Evolutionary conservation across 2,329 filamentous ascomycete genomes (phyloP).

Genomic region (Rugonectria rugulosa): DNA sequence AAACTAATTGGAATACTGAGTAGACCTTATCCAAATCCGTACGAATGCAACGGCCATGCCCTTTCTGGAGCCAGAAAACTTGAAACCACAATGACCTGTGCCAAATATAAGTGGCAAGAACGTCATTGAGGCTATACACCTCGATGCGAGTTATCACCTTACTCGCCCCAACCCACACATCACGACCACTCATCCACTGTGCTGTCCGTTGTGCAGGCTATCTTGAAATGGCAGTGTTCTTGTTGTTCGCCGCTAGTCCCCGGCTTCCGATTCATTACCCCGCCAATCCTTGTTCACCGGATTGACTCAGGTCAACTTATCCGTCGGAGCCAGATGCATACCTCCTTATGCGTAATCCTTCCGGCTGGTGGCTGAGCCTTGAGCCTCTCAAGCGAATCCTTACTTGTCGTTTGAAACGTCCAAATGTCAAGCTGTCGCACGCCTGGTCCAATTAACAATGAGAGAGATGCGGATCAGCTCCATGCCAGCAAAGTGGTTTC

Average conservation of each 20-base stretch:
- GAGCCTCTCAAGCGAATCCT: neutral
- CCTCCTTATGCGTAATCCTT: neutral
- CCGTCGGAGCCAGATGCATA: no score
- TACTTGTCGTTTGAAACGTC: neutral
- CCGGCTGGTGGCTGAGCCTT: neutral
- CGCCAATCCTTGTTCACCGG: no score
- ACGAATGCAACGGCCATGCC: constrained; percentile 42
- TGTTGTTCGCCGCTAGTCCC: no score
- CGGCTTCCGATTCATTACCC: no score
- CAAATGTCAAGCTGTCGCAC: neutral
- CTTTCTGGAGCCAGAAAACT: constrained; percentile 44
- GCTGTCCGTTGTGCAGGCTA: no score
- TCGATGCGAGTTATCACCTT: no score
- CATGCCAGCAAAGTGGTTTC: neutral
- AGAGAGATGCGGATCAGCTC: neutral
- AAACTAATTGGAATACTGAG: neutral
- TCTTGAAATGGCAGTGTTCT: no score
- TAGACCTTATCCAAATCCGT: constrained; percentile 41
- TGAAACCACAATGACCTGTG: constrained; percentile 25
- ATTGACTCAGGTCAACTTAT: no score
- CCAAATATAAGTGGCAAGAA: no score
- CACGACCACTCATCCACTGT: no score
- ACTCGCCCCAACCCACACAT: no score
- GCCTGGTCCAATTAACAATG: neutral
- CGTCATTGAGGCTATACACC: no score